These are phyloP conservation scores for Alternaria conjuncta DNA, from an alignment of 2,329 filamentous ascomycete species.

Conservation along the genomic window DNA sequence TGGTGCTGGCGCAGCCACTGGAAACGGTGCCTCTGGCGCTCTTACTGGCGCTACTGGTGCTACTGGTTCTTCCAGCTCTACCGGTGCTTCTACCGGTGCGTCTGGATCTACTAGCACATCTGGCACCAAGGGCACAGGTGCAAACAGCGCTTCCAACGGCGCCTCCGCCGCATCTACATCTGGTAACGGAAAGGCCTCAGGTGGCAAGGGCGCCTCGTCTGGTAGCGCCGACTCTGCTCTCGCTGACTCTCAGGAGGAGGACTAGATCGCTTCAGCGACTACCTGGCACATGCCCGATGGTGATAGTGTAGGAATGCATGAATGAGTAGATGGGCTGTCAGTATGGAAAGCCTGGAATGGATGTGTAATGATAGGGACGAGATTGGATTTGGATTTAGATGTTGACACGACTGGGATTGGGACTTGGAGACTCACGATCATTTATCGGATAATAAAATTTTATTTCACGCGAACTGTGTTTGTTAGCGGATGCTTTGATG, in stretches of 20 bases:
- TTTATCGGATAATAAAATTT: not conserved
- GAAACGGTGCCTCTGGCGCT: not conserved
- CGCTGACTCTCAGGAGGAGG: slow-evolving; percentile 23
- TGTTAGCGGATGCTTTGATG: not conserved
- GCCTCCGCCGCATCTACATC: not conserved
- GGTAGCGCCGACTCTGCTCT: slow-evolving; percentile 17
- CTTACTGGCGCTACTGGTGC: not conserved
- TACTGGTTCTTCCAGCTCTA: not conserved
- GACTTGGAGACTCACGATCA: not conserved
- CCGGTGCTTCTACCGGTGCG: not conserved
- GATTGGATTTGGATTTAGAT: not conserved
- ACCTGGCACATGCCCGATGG: not conserved
- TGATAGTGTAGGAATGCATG: not conserved
- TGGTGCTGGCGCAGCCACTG: not conserved
- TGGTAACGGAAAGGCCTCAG: not conserved
- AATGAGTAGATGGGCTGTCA: not conserved
- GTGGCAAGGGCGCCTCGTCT: slow-evolving; percentile 1
- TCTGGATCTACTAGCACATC: not conserved
- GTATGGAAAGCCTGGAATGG: not conserved
- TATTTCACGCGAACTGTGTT: not conserved
- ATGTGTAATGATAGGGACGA: not conserved
- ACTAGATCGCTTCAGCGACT: slow-evolving; percentile 2
- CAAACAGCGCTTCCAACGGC: not conserved
- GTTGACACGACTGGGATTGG: not conserved
- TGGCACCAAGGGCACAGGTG: not conserved